A percentile compares a stretch with the other conserved stretches of the same genome.
Conservation (phyloP, 1,284 basidiomycete genomes). For the Heliocybe sulcata region DNA sequence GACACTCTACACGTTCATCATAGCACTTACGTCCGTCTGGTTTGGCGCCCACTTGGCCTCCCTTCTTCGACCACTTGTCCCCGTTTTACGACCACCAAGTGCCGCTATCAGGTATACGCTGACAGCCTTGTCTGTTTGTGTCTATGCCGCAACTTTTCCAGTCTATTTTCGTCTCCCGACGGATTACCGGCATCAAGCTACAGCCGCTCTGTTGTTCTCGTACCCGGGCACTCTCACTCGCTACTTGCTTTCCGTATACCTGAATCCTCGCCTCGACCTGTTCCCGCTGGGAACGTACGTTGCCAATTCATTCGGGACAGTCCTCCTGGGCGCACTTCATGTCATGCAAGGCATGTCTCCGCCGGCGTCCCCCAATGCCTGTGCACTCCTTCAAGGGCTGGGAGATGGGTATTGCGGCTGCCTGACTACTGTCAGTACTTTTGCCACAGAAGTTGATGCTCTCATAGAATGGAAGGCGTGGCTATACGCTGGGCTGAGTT, state of each 20-base stretch:
- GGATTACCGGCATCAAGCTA: constrained; percentile 72
- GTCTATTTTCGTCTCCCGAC: constrained; percentile 71
- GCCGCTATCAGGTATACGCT: constrained; percentile 35
- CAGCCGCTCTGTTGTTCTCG: constrained; percentile 85
- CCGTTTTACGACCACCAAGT: constrained; percentile 30
- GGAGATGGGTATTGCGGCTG: constrained; percentile 94
- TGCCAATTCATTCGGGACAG: constrained; percentile 82
- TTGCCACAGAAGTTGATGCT: constrained; percentile 73
- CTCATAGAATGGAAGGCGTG: constrained; percentile 51
- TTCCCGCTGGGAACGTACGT: constrained; percentile 86
- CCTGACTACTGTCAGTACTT: constrained; percentile 92
- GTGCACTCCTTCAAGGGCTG: constrained; percentile 74
- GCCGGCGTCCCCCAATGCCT: constrained; percentile 44
- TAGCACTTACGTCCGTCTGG: constrained; percentile 59
- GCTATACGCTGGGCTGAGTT: constrained; percentile 67
- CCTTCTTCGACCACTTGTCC: constrained; percentile 32
- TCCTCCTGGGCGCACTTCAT: constrained; percentile 65
- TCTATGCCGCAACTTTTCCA: constrained; percentile 64
- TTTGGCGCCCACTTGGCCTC: constrained; percentile 54
- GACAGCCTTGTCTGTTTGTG: constrained; percentile 40
- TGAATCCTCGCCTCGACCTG: constrained; percentile 60
- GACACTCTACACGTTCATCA: constrained; percentile 69
- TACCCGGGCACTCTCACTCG: constrained; percentile 87
- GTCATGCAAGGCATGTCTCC: constrained; percentile 54
- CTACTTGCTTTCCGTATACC: constrained; percentile 65